Evolutionary conservation across 768 basidiomycete species (phyloP).

Genomic region (Candolleomyces aberdarensis): DNA sequence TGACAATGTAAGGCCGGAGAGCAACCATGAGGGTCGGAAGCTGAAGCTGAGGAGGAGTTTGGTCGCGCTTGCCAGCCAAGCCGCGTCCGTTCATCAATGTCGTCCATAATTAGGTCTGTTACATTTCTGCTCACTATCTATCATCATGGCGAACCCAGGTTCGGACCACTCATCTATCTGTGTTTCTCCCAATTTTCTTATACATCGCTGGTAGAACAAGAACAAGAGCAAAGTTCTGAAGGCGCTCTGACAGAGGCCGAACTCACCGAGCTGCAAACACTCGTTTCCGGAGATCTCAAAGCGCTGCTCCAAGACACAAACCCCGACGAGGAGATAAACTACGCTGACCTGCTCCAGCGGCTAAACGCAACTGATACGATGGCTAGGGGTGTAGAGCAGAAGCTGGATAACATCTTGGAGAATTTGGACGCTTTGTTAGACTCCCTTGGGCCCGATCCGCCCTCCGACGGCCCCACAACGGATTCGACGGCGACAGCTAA

Average conservation of each 20-base stretch:
- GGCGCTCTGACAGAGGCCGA: conserved; percentile 30
- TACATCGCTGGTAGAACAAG: background rate
- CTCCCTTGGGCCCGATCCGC: conserved; percentile 31
- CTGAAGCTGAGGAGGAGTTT: background rate
- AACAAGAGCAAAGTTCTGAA: conserved; percentile 7
- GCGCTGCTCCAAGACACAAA: background rate
- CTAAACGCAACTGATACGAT: conserved; percentile 58
- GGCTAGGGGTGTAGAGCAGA: conserved; percentile 59
- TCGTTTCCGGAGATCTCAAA: conserved; percentile 3
- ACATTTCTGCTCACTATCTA: background rate
- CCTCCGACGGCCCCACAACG: background rate
- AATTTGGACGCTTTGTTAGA: conserved; percentile 55
- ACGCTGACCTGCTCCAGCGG: conserved; percentile 46
- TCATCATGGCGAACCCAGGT: background rate
- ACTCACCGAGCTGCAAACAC: conserved; percentile 25
- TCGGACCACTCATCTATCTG: background rate
- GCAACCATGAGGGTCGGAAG: conserved; percentile 38
- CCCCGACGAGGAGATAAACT: conserved; percentile 37
- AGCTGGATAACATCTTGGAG: conserved; percentile 57
- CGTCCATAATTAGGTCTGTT: background rate
- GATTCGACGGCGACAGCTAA: background rate
- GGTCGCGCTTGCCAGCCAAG: background rate
- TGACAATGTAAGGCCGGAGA: conserved; percentile 47
- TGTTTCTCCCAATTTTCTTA: background rate
- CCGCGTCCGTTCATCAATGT: background rate